A percentile compares a stretch with the other conserved stretches of the same genome.
Evolutionary conservation across 306 rosid species (phyloP).

Genomic region (Canavalia gladiata): DNA sequence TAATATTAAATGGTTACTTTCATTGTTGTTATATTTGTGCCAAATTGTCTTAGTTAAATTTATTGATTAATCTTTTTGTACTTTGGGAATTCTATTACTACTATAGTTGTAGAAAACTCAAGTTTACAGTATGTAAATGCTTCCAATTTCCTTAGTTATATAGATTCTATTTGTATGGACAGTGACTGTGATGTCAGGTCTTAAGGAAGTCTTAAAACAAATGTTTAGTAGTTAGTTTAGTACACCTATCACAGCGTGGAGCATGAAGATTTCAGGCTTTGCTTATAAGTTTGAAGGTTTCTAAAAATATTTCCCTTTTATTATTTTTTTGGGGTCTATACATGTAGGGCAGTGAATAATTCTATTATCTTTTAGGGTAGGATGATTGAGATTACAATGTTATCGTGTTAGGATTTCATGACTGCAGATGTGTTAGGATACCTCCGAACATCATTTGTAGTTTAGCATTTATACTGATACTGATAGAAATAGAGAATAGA

Average conservation of each 20-base stretch:
- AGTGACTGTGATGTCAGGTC: neutral
- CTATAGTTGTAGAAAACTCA: neutral
- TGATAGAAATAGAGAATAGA: neutral
- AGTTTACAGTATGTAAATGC: neutral
- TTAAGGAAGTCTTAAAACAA: neutral
- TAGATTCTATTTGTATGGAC: neutral
- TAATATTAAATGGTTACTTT: constrained; percentile 11
- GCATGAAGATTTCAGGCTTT: neutral
- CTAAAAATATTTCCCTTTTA: neutral
- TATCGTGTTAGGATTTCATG: constrained; percentile 4
- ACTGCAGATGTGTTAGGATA: constrained; percentile 16
- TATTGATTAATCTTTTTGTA: neutral
- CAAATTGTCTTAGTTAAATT: neutral
- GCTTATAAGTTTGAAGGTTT: neutral
- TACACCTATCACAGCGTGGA: neutral
- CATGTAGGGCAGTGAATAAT: constrained; percentile 9
- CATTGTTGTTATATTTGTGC: constrained; percentile 12
- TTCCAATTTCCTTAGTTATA: neutral
- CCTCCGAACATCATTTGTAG: constrained; percentile 2
- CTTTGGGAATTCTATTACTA: neutral
- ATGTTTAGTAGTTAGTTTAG: neutral
- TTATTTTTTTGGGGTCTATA: neutral
- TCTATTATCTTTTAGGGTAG: neutral
- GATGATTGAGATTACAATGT: constrained; percentile 13
- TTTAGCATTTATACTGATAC: neutral